Conservation (phyloP, 1,284 basidiomycete species). For the Moesziomyces sp. region DNA sequence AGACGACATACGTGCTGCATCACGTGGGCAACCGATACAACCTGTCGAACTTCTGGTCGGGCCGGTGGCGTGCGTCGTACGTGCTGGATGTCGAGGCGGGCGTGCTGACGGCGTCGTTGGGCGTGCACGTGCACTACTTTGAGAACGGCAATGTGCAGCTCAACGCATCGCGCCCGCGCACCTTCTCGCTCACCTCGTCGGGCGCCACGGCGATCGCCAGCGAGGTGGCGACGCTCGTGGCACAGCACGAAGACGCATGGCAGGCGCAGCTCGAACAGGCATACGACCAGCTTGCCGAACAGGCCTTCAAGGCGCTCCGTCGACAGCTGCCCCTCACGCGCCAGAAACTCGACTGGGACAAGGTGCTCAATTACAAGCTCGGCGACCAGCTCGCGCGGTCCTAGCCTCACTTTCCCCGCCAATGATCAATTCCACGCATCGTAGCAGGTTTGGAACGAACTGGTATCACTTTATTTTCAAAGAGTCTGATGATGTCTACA, state of each 20-base stretch:
- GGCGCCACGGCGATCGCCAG: slow-evolving; percentile 16
- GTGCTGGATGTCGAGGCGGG: slow-evolving; percentile 25
- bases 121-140: slow-evolving; percentile 65
- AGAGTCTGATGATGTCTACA: too few relatives aligned
- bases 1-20: slow-evolving; percentile 48
- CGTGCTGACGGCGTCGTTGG: slow-evolving; percentile 23
- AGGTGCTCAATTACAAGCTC: slow-evolving; percentile 61
- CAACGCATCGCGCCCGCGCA: slow-evolving; percentile 32
- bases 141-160: slow-evolving; percentile 67
- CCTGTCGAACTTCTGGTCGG: slow-evolving; percentile 66
- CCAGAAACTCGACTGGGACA: slow-evolving; percentile 67
- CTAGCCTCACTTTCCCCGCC: background rate
- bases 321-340: slow-evolving; percentile 63
- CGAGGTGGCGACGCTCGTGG: slow-evolving; percentile 42
- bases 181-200: slow-evolving; percentile 27
- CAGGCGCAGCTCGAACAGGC: slow-evolving; percentile 47
- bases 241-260: slow-evolving; percentile 56
- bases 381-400: slow-evolving; percentile 47
- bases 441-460: background rate
- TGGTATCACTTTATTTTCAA: background rate
- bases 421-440: too few relatives aligned
- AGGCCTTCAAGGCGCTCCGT: slow-evolving; percentile 61
- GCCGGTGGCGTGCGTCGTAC: slow-evolving; percentile 62
- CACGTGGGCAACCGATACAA: slow-evolving; percentile 65
- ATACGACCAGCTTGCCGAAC: slow-evolving; percentile 55